These are phyloP conservation scores for Aphanocladium album DNA, from an alignment of 2,329 filamentous ascomycete species.

Conservation along the genomic window DNA sequence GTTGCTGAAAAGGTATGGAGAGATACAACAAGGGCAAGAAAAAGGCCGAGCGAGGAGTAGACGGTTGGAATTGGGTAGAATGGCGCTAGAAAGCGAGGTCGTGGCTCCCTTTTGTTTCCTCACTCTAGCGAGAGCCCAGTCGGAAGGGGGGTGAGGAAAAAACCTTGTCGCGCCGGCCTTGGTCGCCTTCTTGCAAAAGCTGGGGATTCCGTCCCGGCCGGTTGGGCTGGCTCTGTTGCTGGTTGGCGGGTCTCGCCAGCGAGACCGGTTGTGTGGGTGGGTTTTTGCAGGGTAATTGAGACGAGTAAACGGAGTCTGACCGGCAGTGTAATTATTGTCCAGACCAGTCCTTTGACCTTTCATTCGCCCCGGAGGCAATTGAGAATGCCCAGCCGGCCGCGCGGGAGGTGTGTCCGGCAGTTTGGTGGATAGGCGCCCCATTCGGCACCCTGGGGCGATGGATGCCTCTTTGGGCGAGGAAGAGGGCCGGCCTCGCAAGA, in stretches of 20 bases:
- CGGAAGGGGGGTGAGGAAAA: conserved; percentile 4
- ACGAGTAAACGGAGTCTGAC: neutral
- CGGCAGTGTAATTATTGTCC: neutral
- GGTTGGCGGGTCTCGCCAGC: conserved; percentile 5
- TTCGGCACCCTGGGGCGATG: conserved; percentile 7
- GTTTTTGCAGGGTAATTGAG: neutral
- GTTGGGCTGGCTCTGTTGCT: conserved; percentile 4
- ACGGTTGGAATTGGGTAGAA: conserved; percentile 7
- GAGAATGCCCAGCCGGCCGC: neutral
- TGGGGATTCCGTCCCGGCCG: conserved; percentile 2
- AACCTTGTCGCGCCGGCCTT: conserved; percentile 5
- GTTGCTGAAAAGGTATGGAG: conserved; percentile 11
- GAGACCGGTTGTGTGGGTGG: neutral
- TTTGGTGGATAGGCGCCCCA: neutral
- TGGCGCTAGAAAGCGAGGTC: conserved; percentile 8
- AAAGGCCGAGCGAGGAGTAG: conserved; percentile 14
- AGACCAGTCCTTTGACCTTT: neutral
- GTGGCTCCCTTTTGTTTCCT: conserved; percentile 5
- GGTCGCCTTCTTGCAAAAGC: conserved; percentile 2
- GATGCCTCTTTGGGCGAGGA: conserved; percentile 5
- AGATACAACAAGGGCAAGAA: conserved; percentile 8
- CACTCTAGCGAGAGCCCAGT: neutral
- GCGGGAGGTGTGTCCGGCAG: conserved; percentile 1
- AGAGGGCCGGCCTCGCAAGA: neutral
- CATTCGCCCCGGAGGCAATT: neutral